phyloP scores from a whole-genome alignment of 192 early-diverging fungal genomes.

The Coemansia brasiliensis region DNA sequence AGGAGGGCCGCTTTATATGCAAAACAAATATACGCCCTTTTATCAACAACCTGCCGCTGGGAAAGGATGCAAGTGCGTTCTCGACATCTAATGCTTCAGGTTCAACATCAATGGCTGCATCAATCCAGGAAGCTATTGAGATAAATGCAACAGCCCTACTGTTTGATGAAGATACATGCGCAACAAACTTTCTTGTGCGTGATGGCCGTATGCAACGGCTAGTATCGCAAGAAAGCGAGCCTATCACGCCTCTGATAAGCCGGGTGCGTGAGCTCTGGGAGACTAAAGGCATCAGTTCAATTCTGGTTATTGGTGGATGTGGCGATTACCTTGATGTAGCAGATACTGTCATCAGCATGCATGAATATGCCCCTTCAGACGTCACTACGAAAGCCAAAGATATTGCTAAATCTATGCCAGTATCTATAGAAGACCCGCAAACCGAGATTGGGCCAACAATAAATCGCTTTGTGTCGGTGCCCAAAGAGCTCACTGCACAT shows the following conservation, averaged over 20 bases:
- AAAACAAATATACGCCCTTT: constrained; percentile 57
- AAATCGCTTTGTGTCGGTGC: constrained; percentile 13
- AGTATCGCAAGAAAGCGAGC: constrained; percentile 51
- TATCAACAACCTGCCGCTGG: constrained; percentile 56
- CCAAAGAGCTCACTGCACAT: constrained; percentile 16
- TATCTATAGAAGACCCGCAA: constrained; percentile 11
- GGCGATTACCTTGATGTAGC: constrained; percentile 62
- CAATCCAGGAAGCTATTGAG: constrained; percentile 58
- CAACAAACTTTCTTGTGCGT: constrained; percentile 63
- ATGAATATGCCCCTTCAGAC: constrained; percentile 46
- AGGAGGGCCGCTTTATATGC: constrained; percentile 57
- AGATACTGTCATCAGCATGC: constrained; percentile 55
- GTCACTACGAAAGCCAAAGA: constrained; percentile 35
- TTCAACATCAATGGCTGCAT: constrained; percentile 62
- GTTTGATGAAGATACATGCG: constrained; percentile 64
- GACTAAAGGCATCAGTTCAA: constrained; percentile 39
- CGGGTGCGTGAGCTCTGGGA: constrained; percentile 48
- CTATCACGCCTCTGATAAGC: constrained; percentile 60
- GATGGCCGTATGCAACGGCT: constrained; percentile 59
- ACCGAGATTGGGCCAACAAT: constrained; percentile 17
- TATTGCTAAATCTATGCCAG: constrained; percentile 40
- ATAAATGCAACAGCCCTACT: constrained; percentile 39
- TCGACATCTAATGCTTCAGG: constrained; percentile 57
- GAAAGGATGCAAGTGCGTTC: constrained; percentile 45
- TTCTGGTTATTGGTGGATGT: constrained; percentile 60